Conservation (phyloP, 2,329 filamentous ascomycete species). For the Aureobasidium sp. region DNA sequence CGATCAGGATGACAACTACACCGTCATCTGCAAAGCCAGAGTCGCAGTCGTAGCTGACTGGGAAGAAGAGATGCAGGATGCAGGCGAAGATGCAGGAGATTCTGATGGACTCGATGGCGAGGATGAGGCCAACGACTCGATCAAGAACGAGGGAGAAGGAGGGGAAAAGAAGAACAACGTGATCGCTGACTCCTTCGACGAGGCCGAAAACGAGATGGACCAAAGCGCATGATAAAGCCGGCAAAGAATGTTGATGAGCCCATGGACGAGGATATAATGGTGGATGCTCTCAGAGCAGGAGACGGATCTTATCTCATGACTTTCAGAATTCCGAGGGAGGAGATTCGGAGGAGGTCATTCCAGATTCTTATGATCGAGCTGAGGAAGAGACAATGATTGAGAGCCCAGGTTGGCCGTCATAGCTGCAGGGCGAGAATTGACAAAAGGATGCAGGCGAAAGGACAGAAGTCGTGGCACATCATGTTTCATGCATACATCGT, state of each 20-base stretch:
- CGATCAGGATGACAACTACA: background rate
- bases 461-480: slow-evolving; percentile 2
- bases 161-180: no score
- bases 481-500: background rate
- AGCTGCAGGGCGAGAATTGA: background rate
- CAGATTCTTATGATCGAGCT: background rate
- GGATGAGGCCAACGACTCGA: no score
- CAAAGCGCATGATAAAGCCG: background rate
- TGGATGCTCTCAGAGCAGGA: background rate
- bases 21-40: background rate
- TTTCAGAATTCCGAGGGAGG: background rate
- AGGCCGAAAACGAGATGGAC: no score
- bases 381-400: background rate
- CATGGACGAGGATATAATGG: background rate
- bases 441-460: background rate
- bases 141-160: no score
- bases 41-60: background rate
- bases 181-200: no score
- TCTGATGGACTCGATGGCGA: no score
- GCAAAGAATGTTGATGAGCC: background rate
- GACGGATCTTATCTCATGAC: background rate
- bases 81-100: no score
- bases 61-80: background rate
- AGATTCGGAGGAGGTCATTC: background rate
- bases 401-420: background rate